Evolutionary conservation across 345 rosid genomes (phyloP), one percentile per base, ranked within the genome.

Genomic region (Turnera subulata): DNA sequence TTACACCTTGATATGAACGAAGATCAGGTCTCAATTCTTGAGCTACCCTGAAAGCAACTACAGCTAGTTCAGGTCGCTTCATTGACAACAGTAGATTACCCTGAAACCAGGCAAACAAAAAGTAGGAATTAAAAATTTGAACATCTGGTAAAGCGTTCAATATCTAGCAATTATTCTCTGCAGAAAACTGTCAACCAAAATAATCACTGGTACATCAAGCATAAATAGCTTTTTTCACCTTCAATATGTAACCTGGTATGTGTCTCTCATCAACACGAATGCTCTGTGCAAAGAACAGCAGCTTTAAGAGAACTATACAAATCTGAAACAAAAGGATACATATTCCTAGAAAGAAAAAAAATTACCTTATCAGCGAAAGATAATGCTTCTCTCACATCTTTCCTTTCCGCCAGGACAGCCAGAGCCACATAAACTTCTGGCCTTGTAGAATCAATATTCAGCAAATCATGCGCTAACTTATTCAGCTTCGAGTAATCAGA

Each of bases 11-110:
- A 79, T 85, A 93, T 61, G 97, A 77, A 68, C 99, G 96, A 68
- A 93, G 94, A 81, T 93, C 99, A 40, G 99, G 74, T 66, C 99
- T 87, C 79, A 90, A 73, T 70, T 93, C 96, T 70, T 84, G 99
- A 64, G 99, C 95, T 73, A 83, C 84, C 74, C 95, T 84, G 73
- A 87, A 89, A 61, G 97, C 96, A 50, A 84, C 53, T 11, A 82
- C 92, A 59, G 99, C 96, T 70, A 86, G 84, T 65, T 87, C 99
- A 62, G 90, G 90, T 47, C 89, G 79, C 80, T 83, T 91, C 68
- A 84, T 63, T 59, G 80, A 78, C 72, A 93, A 72, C 44, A 80
- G 91, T 61, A 93, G 74, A 70, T 85, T 90, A 24, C 99, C 99
- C 99, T 93, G 72, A 61, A 63, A 50, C 46, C 25, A 56, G 29